Percentiles rank a stretch among this genome's conserved stretches.
Conservation (phyloP, 768 basidiomycete species). For the Galerina sulciceps region DNA sequence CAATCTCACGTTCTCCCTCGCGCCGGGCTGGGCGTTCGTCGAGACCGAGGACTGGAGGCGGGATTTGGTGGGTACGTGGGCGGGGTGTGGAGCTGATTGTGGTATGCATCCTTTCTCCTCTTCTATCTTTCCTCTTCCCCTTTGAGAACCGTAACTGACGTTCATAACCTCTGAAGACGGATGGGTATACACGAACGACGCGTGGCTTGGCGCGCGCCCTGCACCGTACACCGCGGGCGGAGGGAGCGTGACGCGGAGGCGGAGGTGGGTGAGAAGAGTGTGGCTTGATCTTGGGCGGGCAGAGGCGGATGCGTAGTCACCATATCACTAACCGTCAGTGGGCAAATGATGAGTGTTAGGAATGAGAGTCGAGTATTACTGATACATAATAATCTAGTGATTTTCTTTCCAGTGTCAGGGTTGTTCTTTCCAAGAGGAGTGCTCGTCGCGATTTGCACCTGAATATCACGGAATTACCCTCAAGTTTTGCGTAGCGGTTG, state of each 20-base stretch:
- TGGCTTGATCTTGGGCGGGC: constrained; percentile 46
- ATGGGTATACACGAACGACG: constrained; percentile 83
- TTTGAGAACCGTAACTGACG: background rate
- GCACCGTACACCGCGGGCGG: constrained; percentile 47
- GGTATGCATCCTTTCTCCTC: constrained; percentile 8
- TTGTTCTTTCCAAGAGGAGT: no score
- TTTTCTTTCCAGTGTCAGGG: no score
- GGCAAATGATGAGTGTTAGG: no score
- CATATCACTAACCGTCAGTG: no score
- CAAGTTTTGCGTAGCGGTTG: no score
- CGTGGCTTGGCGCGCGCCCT: constrained; percentile 61
- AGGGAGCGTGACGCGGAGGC: constrained; percentile 61
- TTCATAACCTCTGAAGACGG: constrained; percentile 50
- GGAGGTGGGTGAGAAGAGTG: constrained; percentile 75
- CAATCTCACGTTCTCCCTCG: constrained; percentile 80
- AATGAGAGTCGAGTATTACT: no score
- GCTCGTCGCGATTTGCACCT: no score
- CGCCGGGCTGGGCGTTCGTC: constrained; percentile 74
- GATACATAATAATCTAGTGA: no score
- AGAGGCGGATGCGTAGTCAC: constrained; percentile 7
- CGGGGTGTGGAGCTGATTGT: constrained; percentile 37
- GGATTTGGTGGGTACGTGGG: constrained; percentile 66
- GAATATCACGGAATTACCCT: no score
- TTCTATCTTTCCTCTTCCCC: background rate
- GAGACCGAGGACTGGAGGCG: constrained; percentile 79